These are phyloP conservation scores for Penicillium cinerascens DNA, from an alignment of 495 filamentous ascomycete species.

Conservation along the genomic window DNA sequence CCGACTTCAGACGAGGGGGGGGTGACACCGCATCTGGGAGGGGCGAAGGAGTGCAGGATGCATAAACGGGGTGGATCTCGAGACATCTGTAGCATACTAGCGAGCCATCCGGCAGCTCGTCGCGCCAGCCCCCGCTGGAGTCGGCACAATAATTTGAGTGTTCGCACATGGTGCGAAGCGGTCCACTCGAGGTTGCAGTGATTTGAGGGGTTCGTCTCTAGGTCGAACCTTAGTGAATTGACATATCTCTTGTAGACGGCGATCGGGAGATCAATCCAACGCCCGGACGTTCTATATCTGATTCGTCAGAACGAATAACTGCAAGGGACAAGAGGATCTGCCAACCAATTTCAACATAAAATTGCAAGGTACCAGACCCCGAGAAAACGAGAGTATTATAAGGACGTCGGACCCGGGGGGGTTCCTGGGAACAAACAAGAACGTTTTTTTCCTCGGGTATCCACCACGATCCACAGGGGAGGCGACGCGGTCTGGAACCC, in stretches of 20 bases:
- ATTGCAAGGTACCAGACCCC: constrained; percentile 15
- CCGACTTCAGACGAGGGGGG: constrained; percentile 22
- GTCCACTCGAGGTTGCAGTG: neutral
- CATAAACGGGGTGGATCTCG: constrained; percentile 14
- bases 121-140: constrained; percentile 10
- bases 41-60: constrained; percentile 18
- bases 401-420: neutral
- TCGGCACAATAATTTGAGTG: constrained; percentile 9
- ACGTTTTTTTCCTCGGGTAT: constrained; percentile 7
- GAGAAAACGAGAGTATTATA: neutral
- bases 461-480: constrained; percentile 12
- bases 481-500: constrained; percentile 18
- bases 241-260: constrained; percentile 13
- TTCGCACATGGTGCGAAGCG: constrained; percentile 6
- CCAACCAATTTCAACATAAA: constrained; percentile 4
- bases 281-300: constrained; percentile 17
- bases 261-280: constrained; percentile 16
- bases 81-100: constrained; percentile 14
- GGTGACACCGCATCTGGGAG: constrained; percentile 19
- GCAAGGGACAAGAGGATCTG: constrained; percentile 18
- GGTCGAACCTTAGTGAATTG: constrained; percentile 11
- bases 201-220: constrained; percentile 12
- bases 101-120: constrained; percentile 23
- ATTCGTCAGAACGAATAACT: constrained; percentile 15
- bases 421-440: neutral